Conservation (phyloP, 1,284 basidiomycete genomes). For the Cryptococcus wingfieldii region DNA sequence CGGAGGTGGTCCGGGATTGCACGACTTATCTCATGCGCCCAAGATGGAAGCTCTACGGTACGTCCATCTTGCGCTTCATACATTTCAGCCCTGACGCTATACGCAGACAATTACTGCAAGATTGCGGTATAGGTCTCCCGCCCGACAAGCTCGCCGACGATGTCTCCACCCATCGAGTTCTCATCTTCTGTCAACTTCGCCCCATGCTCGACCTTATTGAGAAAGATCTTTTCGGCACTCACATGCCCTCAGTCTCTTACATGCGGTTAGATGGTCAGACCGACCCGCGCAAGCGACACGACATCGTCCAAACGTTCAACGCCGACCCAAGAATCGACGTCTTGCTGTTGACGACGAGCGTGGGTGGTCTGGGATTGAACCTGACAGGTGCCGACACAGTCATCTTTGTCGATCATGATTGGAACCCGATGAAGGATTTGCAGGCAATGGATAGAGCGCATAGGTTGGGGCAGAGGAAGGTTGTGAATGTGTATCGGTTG, state of each 20-base stretch:
- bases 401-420: slow-evolving; percentile 99
- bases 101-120: slow-evolving; percentile 78
- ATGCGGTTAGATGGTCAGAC: slow-evolving; percentile 94
- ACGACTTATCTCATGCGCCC: slow-evolving; percentile 85
- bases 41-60: slow-evolving; percentile 88
- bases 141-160: slow-evolving; percentile 50
- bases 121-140: slow-evolving; percentile 81
- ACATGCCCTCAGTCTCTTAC: slow-evolving; percentile 95
- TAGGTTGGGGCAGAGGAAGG: slow-evolving; percentile 96
- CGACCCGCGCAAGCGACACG: slow-evolving; percentile 84
- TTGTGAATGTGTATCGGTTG: slow-evolving; percentile 96
- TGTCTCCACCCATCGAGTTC: slow-evolving; percentile 91
- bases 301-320: slow-evolving; percentile 97
- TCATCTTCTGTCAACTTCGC: slow-evolving; percentile 99
- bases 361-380: slow-evolving; percentile 93
- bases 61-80: slow-evolving; percentile 27
- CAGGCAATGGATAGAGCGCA: slow-evolving; percentile 99
- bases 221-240: slow-evolving; percentile 78
- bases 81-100: neutral
- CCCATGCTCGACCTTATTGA: slow-evolving; percentile 99
- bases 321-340: slow-evolving; percentile 96
- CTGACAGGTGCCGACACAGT: slow-evolving; percentile 98
- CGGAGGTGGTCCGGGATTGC: slow-evolving; percentile 50
- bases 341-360: slow-evolving; percentile 89
- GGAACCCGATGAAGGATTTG: slow-evolving; percentile 99